These are phyloP conservation scores for Zoysia pacifica DNA, from an alignment of 176 grass and related monocot genomes.

Conservation along the genomic window DNA sequence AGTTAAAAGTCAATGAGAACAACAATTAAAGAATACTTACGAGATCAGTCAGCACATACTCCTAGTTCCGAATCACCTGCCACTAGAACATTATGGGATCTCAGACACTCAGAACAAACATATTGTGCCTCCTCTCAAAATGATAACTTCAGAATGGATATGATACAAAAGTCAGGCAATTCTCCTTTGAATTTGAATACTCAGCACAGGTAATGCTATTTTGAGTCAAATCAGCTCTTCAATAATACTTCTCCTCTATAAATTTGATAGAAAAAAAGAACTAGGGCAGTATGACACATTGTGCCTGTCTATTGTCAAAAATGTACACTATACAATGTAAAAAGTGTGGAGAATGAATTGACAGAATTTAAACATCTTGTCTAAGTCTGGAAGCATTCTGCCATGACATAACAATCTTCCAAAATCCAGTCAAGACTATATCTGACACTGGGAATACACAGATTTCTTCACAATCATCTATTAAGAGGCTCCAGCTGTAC, in stretches of 20 bases:
- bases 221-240: constrained; percentile 10
- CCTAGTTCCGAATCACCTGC: not conserved
- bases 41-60: not conserved
- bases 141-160: not conserved
- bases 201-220: not conserved
- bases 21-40: not conserved
- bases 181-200: not conserved
- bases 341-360: constrained; percentile 16
- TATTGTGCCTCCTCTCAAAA: not conserved
- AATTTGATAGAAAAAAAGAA: constrained; percentile 48
- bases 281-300: constrained; percentile 31
- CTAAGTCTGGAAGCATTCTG: constrained; percentile 33
- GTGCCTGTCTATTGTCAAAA: constrained; percentile 47
- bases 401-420: constrained; percentile 8
- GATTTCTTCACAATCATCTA: constrained; percentile 48
- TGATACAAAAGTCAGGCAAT: constrained; percentile 24
- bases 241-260: constrained; percentile 31
- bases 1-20: too few relatives aligned
- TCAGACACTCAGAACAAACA: constrained; percentile 14
- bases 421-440: constrained; percentile 16
- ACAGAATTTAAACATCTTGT: constrained; percentile 32
- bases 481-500: constrained; percentile 79
- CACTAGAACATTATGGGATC: not conserved
- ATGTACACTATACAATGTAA: constrained; percentile 69
- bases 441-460: constrained; percentile 24